Evolutionary conservation across 495 filamentous ascomycete species (phyloP), one percentile per base, ranked within the genome.

Genomic region (Lasiosphaeriaceae sp.): DNA sequence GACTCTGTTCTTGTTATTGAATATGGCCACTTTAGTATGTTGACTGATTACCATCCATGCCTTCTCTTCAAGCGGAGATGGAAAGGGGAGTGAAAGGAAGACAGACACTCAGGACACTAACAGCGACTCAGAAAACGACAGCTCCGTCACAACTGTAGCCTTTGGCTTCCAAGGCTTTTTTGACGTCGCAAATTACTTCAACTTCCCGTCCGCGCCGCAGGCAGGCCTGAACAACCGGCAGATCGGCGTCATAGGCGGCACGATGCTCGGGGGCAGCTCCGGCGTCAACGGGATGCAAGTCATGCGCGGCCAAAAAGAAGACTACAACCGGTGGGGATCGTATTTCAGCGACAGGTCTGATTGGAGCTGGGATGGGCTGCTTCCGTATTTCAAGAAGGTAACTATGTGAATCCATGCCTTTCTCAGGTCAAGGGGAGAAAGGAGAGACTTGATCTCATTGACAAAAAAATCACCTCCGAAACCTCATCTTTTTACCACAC

Each of bases 271-370:
- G 5, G 76, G 77, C 3, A 76, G 74, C 54, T 79, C 77, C 0
- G 73, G 69, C n/a, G 65, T 77, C 41, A 80, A 80, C 29, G 74
- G 68, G 14, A 75, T 78, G 71, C 68, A 72, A 59, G 71, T 73
- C 3, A 58, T 74, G 12, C 67, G 75, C 16, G 75, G 73, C 8
- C 67, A 71, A 1, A 61, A 63, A 6, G 70, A 72, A 37, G 76
- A 78, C 50, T 77, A 78, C 46, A 69, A 79, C 54, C 64, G 66
- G 39, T 80, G 76, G 76, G 73, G 65, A 5, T 58, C 57, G 12
- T 71, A 75, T 47, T 71, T 72, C 51, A 58, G 66, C 9, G 60
- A 58, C 7, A 56, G 57, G 26, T 31, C 26, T 9, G 50, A 62
- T 5, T 79, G 73, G 75, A 72, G 65, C 35, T 80, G 77, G 75